These are phyloP conservation scores for Danielia oregonensis DNA, from an alignment of 805 yeast genomes.

Conservation along the genomic window DNA sequence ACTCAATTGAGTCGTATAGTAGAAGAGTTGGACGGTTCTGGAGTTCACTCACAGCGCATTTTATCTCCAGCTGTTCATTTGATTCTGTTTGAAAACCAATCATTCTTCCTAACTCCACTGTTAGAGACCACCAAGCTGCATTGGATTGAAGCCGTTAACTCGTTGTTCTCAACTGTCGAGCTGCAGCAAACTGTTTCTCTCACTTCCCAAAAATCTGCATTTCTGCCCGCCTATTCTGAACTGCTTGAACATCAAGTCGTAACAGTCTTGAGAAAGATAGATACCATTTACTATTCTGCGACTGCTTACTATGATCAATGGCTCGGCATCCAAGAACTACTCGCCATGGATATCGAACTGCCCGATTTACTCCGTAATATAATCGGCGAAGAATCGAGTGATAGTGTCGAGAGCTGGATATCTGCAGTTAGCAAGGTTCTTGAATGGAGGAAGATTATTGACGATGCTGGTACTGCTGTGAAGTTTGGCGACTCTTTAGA, in stretches of 20 bases:
- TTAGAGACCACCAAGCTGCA: slow-evolving; percentile 32
- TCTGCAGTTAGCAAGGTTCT: slow-evolving; percentile 41
- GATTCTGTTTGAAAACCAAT: slow-evolving; percentile 33
- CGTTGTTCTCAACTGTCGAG: slow-evolving; percentile 17
- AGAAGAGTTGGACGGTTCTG: slow-evolving; percentile 1
- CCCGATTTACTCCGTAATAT: neutral
- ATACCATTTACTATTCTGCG: slow-evolving; percentile 26
- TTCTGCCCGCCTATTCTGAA: neutral
- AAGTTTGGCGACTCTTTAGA: slow-evolving; percentile 36
- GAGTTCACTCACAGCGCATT: neutral
- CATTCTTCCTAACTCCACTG: slow-evolving; percentile 38
- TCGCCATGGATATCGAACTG: slow-evolving; percentile 30
- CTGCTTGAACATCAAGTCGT: neutral
- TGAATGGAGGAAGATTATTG: slow-evolving; percentile 44
- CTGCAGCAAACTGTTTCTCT: slow-evolving; percentile 4
- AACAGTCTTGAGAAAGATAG: slow-evolving; percentile 21
- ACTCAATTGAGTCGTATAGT: slow-evolving; percentile 7
- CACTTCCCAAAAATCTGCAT: neutral
- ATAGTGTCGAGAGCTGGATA: slow-evolving; percentile 47
- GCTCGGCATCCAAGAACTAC: slow-evolving; percentile 52
- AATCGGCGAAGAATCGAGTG: slow-evolving; percentile 20
- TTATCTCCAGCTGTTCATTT: slow-evolving; percentile 21
- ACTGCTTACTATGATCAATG: slow-evolving; percentile 44
- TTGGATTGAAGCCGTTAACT: slow-evolving; percentile 20
- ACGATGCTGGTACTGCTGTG: slow-evolving; percentile 36